A percentile compares a stretch with the other conserved stretches of the same genome.
These are phyloP conservation scores for Colletotrichum australisinense DNA, from an alignment of 2,329 filamentous ascomycete genomes.

Conservation along the genomic window DNA sequence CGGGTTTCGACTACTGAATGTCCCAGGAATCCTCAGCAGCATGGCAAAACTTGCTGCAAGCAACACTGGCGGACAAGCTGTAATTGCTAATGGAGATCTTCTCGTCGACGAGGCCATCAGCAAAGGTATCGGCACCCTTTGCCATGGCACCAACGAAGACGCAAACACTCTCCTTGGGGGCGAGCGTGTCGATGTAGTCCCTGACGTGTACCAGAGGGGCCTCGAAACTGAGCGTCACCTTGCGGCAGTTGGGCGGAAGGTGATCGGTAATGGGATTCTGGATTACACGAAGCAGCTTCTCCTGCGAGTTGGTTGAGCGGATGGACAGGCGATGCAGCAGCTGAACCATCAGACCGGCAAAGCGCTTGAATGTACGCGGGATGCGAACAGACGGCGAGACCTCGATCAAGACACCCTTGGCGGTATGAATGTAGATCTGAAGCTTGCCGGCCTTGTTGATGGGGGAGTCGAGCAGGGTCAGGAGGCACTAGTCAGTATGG, in stretches of 20 bases:
- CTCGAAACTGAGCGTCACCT: constrained; percentile 96
- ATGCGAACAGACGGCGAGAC: constrained; percentile 98
- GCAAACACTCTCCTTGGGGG: constrained; percentile 90
- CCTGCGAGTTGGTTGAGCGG: constrained; percentile 94
- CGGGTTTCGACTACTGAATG: constrained; percentile 74
- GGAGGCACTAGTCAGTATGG: constrained; percentile 77
- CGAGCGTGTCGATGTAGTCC: constrained; percentile 86
- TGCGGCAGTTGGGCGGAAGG: constrained; percentile 95
- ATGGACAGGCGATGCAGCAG: constrained; percentile 95
- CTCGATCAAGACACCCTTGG: constrained; percentile 96
- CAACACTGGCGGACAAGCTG: constrained; percentile 95
- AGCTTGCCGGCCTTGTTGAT: constrained; percentile 98
- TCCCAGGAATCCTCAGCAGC: constrained; percentile 97
- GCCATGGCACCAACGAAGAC: constrained; percentile 99
- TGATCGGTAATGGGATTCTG: constrained; percentile 98
- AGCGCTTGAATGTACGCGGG: constrained; percentile 97
- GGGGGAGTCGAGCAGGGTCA: constrained; percentile 96
- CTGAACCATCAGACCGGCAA: constrained; percentile 98
- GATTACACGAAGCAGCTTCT: constrained; percentile 97
- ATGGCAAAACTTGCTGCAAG: constrained; percentile 99
- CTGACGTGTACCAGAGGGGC: constrained; percentile 86
- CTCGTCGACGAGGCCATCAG: constrained; percentile 93
- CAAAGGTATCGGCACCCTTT: constrained; percentile 95
- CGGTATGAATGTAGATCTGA: constrained; percentile 98
- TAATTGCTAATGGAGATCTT: constrained; percentile 99